Base-by-base conservation (phyloP, 1,284 basidiomycete genomes). In the Tranzscheliella williamsii region DNA sequence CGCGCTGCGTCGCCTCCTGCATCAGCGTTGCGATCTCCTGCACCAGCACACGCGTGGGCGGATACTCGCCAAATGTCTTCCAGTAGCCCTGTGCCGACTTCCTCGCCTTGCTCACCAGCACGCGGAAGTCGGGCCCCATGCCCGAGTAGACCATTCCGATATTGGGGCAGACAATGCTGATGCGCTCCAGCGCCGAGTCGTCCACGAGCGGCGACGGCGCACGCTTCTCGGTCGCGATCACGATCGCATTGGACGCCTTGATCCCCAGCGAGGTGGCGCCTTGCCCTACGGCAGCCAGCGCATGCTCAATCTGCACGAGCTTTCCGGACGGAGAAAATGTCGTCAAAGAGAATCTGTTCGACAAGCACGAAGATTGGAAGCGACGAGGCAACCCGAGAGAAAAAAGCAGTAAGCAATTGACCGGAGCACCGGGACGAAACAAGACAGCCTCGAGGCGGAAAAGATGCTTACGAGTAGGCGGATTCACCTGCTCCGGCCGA, bases 201-300 rank as follows among this genome's bases (percentile, higher is more conserved):
- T 99, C 95, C 63, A 98, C 91, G 57, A 99, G 85, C 68, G 96
- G 87, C 16, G 95, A 98, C 15, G 93, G 91, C 8, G 92, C 86
- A 81, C 97, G 97, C 86, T 98, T 98, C 82, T 98, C 95, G 3
- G 95, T 97, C 22, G 95, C 95, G 68, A 99, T 92, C 58, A 99
- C 95, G 70, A 99, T 92, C 43, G 95, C 95, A 79, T 98, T 97
- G 32, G 93, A 90, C 26, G 95, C 95, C 84, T 98, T 98, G 81
- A 99, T 97, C 52, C 95, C 95, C 38, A 99, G 84, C 78, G 89
- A 93, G 24, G 95, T 98, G 35, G 93, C 94, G 40, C 95, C 95
- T 40, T 70, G 63, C 2, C 58, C 60, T 67, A 98, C 95, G 18
- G 93, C 93, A 48, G 95, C 95, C 53, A 99, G 83, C 31, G 95